Base-by-base conservation (phyloP, 108 stramenopile genomes). In the Thalassiosira profunda region DNA sequence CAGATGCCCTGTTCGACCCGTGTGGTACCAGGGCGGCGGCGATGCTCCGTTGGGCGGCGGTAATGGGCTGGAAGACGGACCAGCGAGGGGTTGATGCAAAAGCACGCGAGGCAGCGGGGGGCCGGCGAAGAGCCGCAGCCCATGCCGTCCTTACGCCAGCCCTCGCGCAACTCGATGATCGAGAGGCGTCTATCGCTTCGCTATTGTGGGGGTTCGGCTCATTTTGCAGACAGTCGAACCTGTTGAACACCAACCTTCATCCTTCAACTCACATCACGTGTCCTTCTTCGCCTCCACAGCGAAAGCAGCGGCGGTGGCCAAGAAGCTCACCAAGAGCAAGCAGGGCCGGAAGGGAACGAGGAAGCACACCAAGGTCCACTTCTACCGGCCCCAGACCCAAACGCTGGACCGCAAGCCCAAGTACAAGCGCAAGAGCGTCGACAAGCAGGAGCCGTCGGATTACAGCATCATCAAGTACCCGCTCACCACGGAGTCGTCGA, bases 281-380 rank as follows among this genome's bases (percentile, higher is more conserved):
- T 42, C 28, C 30, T 51, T 51, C 18, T 47, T 34, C 35, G 42
- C 4, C 25, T 33, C 20, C 48, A 25, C 66, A 88, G 86, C 84
- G 55, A 95, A 96, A 71, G 95, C 97, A 70, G 72, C 83, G 66
- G 86, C 91, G 35, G 92, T 94, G 29, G 86, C 93, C 41, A 92
- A 93, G 83, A 86, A 93, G 74, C 73, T 97, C 67, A 93, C 86
- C 63, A 95, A 96, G 87, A 92, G 94, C 67, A 83, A 81, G 44
- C 71, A 83, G 38, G 92, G 91, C 78, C 97, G 97, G 82, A 95
- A 95, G 91, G 96, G 94, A 65, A 96, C 98, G 12, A 91, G 97
- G 71, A 96, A 98, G 70, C 98, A 97, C 88, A 98, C 96, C 66
- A 98, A 93, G 82, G 94, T 96, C 67, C 97, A 98, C 89, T 99